A percentile compares a stretch with the other conserved stretches of the same genome.
Evolutionary conservation across 805 yeast species (phyloP).

Genomic region (Limtongozyma cylindracea): DNA sequence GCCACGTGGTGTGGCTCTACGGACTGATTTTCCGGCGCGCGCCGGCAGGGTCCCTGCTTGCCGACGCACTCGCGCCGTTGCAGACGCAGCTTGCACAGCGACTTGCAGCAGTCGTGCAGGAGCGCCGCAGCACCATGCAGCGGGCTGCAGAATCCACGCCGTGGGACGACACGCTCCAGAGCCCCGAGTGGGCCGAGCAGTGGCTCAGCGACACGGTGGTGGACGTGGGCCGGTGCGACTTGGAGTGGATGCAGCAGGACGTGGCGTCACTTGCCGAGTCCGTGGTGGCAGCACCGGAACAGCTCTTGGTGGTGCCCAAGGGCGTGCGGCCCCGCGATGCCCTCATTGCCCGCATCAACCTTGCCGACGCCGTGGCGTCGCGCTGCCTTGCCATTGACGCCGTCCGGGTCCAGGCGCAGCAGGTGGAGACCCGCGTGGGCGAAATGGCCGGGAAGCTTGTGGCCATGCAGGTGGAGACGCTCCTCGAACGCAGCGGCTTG

Average conservation of each 20-base stretch:
- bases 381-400: slow-evolving; percentile 21
- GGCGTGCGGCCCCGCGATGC: slow-evolving; percentile 9
- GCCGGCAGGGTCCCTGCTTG: slow-evolving; percentile 2
- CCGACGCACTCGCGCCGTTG: slow-evolving; percentile 5
- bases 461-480: slow-evolving; percentile 16
- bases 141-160: slow-evolving; percentile 6
- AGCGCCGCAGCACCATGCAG: slow-evolving; percentile 8
- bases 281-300: too few species aligned
- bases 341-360: slow-evolving; percentile 25
- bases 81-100: slow-evolving; percentile 7
- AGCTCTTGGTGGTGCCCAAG: slow-evolving; percentile 21
- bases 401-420: slow-evolving; percentile 11
- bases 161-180: slow-evolving; percentile 22
- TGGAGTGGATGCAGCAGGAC: slow-evolving; percentile 11
- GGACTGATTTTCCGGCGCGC: slow-evolving; percentile 27
- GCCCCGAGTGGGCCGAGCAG: slow-evolving; percentile 71
- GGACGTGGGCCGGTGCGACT: slow-evolving; percentile 10
- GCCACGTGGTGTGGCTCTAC: slow-evolving; percentile 41
- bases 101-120: slow-evolving; percentile 6
- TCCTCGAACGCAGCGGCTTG: slow-evolving; percentile 26
- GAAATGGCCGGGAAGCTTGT: slow-evolving; percentile 13
- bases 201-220: slow-evolving; percentile 29
- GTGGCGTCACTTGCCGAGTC: too few species aligned
- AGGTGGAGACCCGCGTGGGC: slow-evolving; percentile 10
- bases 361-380: slow-evolving; percentile 28